These are phyloP conservation scores for Cladophialophora yegresii DNA, from an alignment of 2,329 filamentous ascomycete genomes.

Conservation along the genomic window DNA sequence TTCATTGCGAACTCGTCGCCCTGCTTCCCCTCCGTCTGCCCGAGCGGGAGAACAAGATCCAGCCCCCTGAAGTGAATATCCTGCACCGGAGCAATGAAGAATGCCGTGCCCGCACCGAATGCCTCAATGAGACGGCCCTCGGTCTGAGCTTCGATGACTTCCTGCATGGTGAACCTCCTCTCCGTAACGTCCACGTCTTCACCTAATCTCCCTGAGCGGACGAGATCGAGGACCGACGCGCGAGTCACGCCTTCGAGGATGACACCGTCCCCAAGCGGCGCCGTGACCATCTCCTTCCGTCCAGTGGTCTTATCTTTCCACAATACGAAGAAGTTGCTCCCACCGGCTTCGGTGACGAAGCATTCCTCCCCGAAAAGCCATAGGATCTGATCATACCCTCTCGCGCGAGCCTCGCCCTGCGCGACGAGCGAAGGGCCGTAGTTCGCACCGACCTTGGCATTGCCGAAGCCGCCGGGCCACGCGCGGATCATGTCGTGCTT, in stretches of 20 bases:
- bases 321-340: slow-evolving; percentile 87
- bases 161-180: slow-evolving; percentile 77
- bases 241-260: slow-evolving; percentile 90
- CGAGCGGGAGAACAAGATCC: slow-evolving; percentile 56
- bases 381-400: slow-evolving; percentile 86
- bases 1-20: slow-evolving; percentile 52
- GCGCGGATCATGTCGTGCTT: slow-evolving; percentile 82
- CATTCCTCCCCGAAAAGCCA: slow-evolving; percentile 82
- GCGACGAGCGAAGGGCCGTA: slow-evolving; percentile 83
- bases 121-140: slow-evolving; percentile 80
- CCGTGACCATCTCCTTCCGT: slow-evolving; percentile 72
- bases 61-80: slow-evolving; percentile 34
- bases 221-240: slow-evolving; percentile 74
- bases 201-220: slow-evolving; percentile 42
- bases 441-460: slow-evolving; percentile 90
- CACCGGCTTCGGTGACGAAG: slow-evolving; percentile 85
- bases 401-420: slow-evolving; percentile 69
- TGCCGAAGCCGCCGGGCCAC: slow-evolving; percentile 91
- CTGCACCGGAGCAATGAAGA: slow-evolving; percentile 32
- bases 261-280: slow-evolving; percentile 76
- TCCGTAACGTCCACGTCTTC: slow-evolving; percentile 77
- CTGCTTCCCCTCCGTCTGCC: slow-evolving; percentile 41
- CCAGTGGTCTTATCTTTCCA: slow-evolving; percentile 61
- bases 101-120: slow-evolving; percentile 82
- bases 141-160: slow-evolving; percentile 69